phyloP scores from a whole-genome alignment of 2,329 filamentous ascomycete species.

The Fusarium metavorans region DNA sequence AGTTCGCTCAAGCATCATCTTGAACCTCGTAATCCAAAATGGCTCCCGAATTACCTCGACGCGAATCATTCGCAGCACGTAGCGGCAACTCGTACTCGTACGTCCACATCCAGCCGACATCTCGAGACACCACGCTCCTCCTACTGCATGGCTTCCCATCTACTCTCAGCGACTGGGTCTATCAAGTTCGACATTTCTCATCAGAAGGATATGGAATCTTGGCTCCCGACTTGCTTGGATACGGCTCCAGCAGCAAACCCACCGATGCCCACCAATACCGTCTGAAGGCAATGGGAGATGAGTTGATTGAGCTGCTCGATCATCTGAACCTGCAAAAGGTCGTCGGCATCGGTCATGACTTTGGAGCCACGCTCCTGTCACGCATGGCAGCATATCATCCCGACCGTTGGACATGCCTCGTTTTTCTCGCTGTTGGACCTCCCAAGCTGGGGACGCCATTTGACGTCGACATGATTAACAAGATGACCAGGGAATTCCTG shows the following conservation, averaged over 20 bases:
- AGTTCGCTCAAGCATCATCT: neutral
- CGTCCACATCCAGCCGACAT: slow-evolving; percentile 38
- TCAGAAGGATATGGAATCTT: slow-evolving; percentile 56
- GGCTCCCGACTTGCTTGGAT: slow-evolving; percentile 56
- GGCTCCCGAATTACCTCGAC: slow-evolving; percentile 3
- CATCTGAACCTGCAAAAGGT: slow-evolving; percentile 50
- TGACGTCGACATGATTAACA: slow-evolving; percentile 47
- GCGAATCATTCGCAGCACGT: slow-evolving; percentile 22
- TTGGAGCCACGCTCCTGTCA: slow-evolving; percentile 49
- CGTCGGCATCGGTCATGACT: slow-evolving; percentile 57
- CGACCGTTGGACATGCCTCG: slow-evolving; percentile 27
- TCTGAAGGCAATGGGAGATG: slow-evolving; percentile 48
- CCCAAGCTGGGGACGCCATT: slow-evolving; percentile 45
- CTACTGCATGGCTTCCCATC: slow-evolving; percentile 64
- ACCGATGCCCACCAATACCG: slow-evolving; percentile 45
- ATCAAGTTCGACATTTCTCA: slow-evolving; percentile 52
- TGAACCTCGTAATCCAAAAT: slow-evolving; percentile 1
- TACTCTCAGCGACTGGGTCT: slow-evolving; percentile 57
- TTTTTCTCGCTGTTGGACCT: slow-evolving; percentile 49
- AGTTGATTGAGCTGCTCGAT: slow-evolving; percentile 50
- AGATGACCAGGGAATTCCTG: slow-evolving; percentile 45
- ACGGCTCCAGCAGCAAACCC: slow-evolving; percentile 51
- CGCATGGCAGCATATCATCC: slow-evolving; percentile 45
- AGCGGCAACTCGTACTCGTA: slow-evolving; percentile 48
- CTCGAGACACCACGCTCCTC: slow-evolving; percentile 52